Base-by-base conservation (phyloP, 495 filamentous ascomycete genomes). In the Neurospora sp. region DNA sequence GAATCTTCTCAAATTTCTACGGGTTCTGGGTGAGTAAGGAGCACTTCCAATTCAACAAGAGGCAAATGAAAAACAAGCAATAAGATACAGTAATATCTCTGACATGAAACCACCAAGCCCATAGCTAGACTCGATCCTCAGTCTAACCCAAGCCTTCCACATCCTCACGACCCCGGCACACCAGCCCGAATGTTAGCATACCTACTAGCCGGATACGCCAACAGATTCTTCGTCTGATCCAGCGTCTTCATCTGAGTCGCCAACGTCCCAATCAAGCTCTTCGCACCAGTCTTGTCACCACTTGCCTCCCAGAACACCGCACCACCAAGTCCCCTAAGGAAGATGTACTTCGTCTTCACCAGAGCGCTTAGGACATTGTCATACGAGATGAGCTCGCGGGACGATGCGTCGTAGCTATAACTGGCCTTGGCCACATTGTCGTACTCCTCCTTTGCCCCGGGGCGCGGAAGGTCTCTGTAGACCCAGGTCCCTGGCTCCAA, bases 241-340 rank as follows among this genome's bases (percentile, higher is more conserved):
- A 93, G 78, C 24, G 77, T 80, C 7, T 78, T 79, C 62, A 84
- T 75, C 38, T 87, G 85, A 69, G 85, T 84, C 19, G 90, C 87
- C 72, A 91, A 83, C 10, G 85, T 89, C 31, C 84, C 84, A 59
- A 95, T 88, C 81, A 94, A 78, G 78, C 91, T 92, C 43, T 84
- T 85, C 5, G 84, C 82, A 2, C 85, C 88, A 1, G 69, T 77
- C 78, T 87, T 90, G 78, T 97, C 94, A 34, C 88, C 90, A 78
- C 89, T 92, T 34, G 88, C 89, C 82, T 97, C 94, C 94, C 94
- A 98, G 87, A 92, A 97, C 89, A 97, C 95, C 0, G 87, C 90
- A 15, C 94, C 93, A 4, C 92, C 93, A 9, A 97, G 85, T 8
- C 88, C 86, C 70, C 84, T 85, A 17, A 84, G 72, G 74, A 82